These are phyloP conservation scores for Phytophthora idaei DNA, from an alignment of 352 stramenopile species.

Conservation along the genomic window DNA sequence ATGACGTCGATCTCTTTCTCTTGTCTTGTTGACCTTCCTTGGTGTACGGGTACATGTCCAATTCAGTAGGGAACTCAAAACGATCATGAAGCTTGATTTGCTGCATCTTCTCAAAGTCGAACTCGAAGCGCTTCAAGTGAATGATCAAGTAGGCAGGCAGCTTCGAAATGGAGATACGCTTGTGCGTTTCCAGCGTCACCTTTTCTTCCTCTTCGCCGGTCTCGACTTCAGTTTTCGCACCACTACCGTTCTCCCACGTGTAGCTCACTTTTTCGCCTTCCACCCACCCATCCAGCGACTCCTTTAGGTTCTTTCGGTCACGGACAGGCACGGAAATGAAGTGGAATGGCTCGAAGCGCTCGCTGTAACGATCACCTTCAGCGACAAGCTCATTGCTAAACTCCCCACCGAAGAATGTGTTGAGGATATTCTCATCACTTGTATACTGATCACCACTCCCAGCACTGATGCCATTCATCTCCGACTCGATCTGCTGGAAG, in stretches of 20 bases:
- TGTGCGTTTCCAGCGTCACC: slow-evolving; percentile 89
- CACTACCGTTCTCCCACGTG: slow-evolving; percentile 77
- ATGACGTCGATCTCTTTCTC: slow-evolving; percentile 39
- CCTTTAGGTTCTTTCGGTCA: slow-evolving; percentile 85
- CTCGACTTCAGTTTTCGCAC: slow-evolving; percentile 19
- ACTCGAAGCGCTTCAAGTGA: slow-evolving; percentile 96
- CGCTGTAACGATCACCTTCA: slow-evolving; percentile 85
- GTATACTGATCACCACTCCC: slow-evolving; percentile 32
- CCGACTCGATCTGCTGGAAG: slow-evolving; percentile 92
- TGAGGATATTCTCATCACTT: slow-evolving; percentile 81
- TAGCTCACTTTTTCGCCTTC: slow-evolving; percentile 92
- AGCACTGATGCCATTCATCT: slow-evolving; percentile 81
- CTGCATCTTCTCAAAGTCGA: slow-evolving; percentile 95
- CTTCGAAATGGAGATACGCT: slow-evolving; percentile 89
- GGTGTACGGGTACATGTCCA: slow-evolving; percentile 91
- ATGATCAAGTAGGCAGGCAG: slow-evolving; percentile 92
- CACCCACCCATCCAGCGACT: slow-evolving; percentile 88
- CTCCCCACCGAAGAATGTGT: slow-evolving; percentile 88
- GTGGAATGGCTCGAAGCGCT: slow-evolving; percentile 90
- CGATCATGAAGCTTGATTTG: slow-evolving; percentile 94
- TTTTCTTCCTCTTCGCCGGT: slow-evolving; percentile 50
- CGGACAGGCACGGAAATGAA: slow-evolving; percentile 91
- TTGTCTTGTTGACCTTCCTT: slow-evolving; percentile 85
- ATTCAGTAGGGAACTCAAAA: slow-evolving; percentile 92
- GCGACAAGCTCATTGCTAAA: slow-evolving; percentile 94